Conservation (phyloP, 129 eudicot species). For the Gnaphalium uliginosum region DNA sequence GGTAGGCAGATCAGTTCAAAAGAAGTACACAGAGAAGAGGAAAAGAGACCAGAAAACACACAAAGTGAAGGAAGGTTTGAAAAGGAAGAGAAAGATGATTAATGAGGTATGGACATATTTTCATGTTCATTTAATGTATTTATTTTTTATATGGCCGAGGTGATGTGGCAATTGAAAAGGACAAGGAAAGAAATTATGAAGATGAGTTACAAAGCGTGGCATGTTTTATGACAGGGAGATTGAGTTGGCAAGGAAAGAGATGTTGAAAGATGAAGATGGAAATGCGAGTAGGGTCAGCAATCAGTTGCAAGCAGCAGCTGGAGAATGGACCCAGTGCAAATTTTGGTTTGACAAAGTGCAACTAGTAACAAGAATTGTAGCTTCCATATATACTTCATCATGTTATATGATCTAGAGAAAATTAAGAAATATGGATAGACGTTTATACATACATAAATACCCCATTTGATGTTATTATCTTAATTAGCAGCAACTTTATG, state of each 20-base stretch:
- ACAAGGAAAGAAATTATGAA: background rate
- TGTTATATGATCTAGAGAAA: background rate
- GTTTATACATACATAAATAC: background rate
- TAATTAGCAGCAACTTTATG: constrained; percentile 20
- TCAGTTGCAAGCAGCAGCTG: constrained; percentile 18
- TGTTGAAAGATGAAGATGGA: background rate
- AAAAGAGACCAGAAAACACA: constrained; percentile 50
- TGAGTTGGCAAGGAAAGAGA: constrained; percentile 15
- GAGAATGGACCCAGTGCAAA: constrained; percentile 23
- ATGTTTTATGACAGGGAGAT: constrained; percentile 23
- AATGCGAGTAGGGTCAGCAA: constrained; percentile 24
- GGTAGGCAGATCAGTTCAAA: constrained; percentile 73
- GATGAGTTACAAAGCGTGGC: constrained; percentile 16
- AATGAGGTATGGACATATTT: constrained; percentile 25
- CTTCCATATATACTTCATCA: background rate
- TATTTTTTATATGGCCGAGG: background rate
- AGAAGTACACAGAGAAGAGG: constrained; percentile 69
- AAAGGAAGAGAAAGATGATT: constrained; percentile 53
- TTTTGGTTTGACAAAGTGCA: constrained; percentile 15
- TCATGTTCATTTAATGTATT: background rate
- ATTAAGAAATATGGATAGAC: background rate
- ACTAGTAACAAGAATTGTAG: constrained; percentile 1
- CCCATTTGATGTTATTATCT: background rate
- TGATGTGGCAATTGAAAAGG: background rate
- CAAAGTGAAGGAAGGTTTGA: constrained; percentile 43